A percentile compares a stretch with the other conserved stretches of the same genome.
phyloP scores from a whole-genome alignment of 164 flowering plant species.

The Tetracentron sinense region DNA sequence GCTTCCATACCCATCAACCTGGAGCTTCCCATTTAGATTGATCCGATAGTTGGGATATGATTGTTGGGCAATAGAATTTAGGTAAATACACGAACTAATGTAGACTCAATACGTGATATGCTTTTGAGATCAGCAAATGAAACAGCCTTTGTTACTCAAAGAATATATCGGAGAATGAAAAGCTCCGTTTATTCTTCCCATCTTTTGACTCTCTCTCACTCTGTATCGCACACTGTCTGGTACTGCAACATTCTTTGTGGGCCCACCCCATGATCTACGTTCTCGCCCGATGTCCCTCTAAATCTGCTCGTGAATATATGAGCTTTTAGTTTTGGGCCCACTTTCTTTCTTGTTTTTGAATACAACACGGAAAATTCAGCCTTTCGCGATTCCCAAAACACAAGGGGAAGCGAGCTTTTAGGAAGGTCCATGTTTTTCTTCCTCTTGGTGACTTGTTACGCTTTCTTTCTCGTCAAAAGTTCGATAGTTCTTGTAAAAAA shows the following conservation, averaged over 20 bases:
- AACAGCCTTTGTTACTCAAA: slow-evolving; percentile 2
- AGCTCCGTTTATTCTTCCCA: slow-evolving; percentile 50
- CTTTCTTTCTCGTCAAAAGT: slow-evolving; percentile 32
- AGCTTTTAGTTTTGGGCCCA: slow-evolving; percentile 30
- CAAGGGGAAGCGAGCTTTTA: slow-evolving; percentile 17
- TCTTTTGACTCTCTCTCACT: slow-evolving; percentile 29
- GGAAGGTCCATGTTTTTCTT: slow-evolving; percentile 18
- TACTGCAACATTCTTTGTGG: slow-evolving; percentile 34
- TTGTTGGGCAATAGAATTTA: neutral
- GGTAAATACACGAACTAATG: slow-evolving; percentile 4
- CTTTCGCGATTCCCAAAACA: slow-evolving; percentile 33
- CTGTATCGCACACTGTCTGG: neutral
- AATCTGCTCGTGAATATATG: slow-evolving; percentile 10
- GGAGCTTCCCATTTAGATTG: neutral
- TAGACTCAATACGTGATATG: neutral
- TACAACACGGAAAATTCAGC: neutral
- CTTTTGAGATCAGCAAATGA: slow-evolving; percentile 5
- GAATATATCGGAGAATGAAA: slow-evolving; percentile 62
- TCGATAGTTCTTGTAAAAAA: slow-evolving; percentile 18
- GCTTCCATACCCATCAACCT: slow-evolving; percentile 1
- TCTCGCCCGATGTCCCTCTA: slow-evolving; percentile 28
- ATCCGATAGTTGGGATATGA: neutral
- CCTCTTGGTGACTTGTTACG: slow-evolving; percentile 3
- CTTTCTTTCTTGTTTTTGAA: slow-evolving; percentile 13
- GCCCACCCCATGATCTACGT: slow-evolving; percentile 22